These are phyloP conservation scores for Pseudomonodictys pantanalensis DNA, from an alignment of 495 filamentous ascomycete genomes.

Conservation along the genomic window DNA sequence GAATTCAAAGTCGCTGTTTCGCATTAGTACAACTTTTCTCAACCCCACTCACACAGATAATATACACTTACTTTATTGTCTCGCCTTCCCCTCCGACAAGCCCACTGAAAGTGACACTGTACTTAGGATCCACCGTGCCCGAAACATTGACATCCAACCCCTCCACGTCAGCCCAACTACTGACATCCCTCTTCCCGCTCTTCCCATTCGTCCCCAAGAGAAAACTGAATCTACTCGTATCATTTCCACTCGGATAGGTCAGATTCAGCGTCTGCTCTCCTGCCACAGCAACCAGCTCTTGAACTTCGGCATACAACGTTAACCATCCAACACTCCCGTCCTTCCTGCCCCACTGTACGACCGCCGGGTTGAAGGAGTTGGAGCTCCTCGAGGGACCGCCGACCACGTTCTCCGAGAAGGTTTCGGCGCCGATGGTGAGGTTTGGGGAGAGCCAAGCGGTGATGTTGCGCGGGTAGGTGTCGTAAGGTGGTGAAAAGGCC, in stretches of 20 bases:
- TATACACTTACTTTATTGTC: slow-evolving; percentile 16
- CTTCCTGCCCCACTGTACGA: slow-evolving; percentile 16
- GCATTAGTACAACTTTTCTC: background rate
- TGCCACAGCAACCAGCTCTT: slow-evolving; percentile 6
- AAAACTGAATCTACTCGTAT: slow-evolving; percentile 6
- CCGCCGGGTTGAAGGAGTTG: slow-evolving; percentile 22
- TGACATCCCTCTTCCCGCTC: slow-evolving; percentile 13
- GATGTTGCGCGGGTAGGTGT: slow-evolving; percentile 23
- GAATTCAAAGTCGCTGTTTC: slow-evolving; percentile 15
- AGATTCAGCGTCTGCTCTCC: slow-evolving; percentile 4
- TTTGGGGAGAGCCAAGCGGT: slow-evolving; percentile 16
- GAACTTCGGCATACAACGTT: slow-evolving; percentile 15
- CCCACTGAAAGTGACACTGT: slow-evolving; percentile 16
- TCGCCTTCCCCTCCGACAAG: slow-evolving; percentile 11
- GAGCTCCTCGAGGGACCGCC: slow-evolving; percentile 14
- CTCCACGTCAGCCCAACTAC: slow-evolving; percentile 16
- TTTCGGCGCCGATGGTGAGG: slow-evolving; percentile 22
- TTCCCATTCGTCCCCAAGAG: slow-evolving; percentile 15
- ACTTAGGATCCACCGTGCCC: slow-evolving; percentile 7
- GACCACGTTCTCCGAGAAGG: slow-evolving; percentile 21
- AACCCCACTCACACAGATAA: background rate
- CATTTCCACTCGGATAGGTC: slow-evolving; percentile 17
- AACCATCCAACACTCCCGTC: slow-evolving; percentile 16
- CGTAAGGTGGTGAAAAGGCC: slow-evolving; percentile 19
- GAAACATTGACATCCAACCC: slow-evolving; percentile 4